Evolutionary conservation across 2,329 filamentous ascomycete genomes (phyloP).

Genomic region (Xylariaceae sp.): DNA sequence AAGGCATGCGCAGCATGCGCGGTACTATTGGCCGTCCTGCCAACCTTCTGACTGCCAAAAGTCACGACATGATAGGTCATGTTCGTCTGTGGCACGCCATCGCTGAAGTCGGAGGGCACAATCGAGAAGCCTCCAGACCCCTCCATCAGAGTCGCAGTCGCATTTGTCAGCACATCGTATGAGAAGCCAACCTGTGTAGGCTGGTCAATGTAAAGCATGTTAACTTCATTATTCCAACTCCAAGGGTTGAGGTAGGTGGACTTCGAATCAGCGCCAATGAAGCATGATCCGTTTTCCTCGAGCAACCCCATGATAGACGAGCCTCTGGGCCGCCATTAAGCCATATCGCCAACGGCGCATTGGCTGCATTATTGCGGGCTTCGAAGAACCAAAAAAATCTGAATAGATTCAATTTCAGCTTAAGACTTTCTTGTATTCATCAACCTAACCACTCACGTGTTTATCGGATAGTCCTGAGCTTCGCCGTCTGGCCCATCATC

Average conservation of each 20-base stretch:
- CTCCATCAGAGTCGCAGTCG: conserved; percentile 7
- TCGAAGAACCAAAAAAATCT: conserved; percentile 41
- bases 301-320: conserved; percentile 10
- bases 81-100: conserved; percentile 3
- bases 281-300: conserved; percentile 43
- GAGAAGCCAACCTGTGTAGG: conserved; percentile 39
- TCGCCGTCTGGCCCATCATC: conserved; percentile 10
- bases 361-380: conserved; percentile 46
- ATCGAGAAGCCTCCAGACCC: conserved; percentile 3
- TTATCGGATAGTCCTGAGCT: conserved; percentile 17
- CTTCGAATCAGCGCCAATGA: conserved; percentile 45
- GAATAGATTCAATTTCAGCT: not conserved
- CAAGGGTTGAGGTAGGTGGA: conserved; percentile 51
- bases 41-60: conserved; percentile 6
- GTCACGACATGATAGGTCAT: conserved; percentile 2
- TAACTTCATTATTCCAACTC: conserved; percentile 60
- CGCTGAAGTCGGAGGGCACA: conserved; percentile 3
- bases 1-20: conserved; percentile 39
- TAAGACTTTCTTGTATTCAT: too few relatives aligned
- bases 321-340: conserved; percentile 43
- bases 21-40: conserved; percentile 24
- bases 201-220: conserved; percentile 69
- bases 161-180: conserved; percentile 24
- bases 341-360: conserved; percentile 58
- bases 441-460: conserved; percentile 18